A percentile compares a stretch with the other conserved stretches of the same genome.
Evolutionary conservation across 805 yeast genomes (phyloP).

Genomic region (Suhomyces prunicola): DNA sequence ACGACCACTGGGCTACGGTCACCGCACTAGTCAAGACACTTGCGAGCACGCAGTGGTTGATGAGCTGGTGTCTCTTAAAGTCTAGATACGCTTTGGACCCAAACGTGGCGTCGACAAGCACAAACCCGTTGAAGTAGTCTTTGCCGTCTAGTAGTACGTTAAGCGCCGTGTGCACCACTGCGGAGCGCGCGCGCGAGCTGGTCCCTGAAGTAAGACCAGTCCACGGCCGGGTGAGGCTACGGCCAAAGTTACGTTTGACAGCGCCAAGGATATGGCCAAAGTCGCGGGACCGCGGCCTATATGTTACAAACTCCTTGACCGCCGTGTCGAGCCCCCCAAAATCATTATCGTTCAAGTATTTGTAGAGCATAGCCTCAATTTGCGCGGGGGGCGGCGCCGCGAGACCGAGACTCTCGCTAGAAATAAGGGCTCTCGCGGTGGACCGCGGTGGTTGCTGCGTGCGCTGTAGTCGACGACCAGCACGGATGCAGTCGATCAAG

Average conservation of each 20-base stretch:
- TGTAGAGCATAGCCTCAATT: slow-evolving; percentile 5
- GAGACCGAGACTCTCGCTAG: not conserved
- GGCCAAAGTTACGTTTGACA: not conserved
- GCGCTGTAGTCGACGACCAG: slow-evolving; percentile 7
- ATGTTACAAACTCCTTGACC: slow-evolving; percentile 15
- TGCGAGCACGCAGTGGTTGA: not conserved
- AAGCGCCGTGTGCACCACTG: slow-evolving; percentile 11
- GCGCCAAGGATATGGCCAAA: not conserved
- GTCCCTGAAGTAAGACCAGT: not conserved
- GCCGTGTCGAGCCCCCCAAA: not conserved
- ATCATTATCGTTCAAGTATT: not conserved
- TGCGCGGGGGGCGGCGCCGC: not conserved
- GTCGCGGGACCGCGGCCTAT: slow-evolving; percentile 17
- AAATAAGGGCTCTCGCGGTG: not conserved
- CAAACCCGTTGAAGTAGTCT: slow-evolving; percentile 28
- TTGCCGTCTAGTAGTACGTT: slow-evolving; percentile 18
- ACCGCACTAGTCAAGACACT: not conserved
- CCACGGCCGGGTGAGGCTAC: not conserved
- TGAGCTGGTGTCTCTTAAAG: not conserved
- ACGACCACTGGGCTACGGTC: slow-evolving; percentile 17
- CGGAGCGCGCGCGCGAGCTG: not conserved
- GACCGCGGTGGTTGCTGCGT: not conserved
- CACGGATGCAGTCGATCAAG: slow-evolving; percentile 1
- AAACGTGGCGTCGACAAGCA: slow-evolving; percentile 25
- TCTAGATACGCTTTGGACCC: slow-evolving; percentile 9